Evolutionary conservation across 176 grass and related monocot species (phyloP), one percentile per base, ranked within the genome.

Genomic region (Areca catechu): DNA sequence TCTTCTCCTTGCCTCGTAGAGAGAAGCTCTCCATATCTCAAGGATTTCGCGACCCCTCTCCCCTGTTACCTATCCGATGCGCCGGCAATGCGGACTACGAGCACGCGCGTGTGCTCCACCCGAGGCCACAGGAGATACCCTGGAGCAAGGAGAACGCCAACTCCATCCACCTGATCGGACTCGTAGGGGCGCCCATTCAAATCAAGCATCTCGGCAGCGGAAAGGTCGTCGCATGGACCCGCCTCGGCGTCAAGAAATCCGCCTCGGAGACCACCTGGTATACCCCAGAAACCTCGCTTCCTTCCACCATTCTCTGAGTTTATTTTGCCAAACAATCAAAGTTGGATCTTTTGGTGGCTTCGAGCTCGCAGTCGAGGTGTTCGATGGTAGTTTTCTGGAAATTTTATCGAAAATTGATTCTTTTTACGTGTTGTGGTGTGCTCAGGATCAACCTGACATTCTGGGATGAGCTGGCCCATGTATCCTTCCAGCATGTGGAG

Each of bases 141-240:
- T 92, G 93, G 93, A 88, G 77, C 78, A 85, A 50, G 84, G 93
- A 88, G 0, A 59, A 89, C 15, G 68, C 75, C 51, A 98, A 98
- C 73, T 85, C 81, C 47, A 81, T 85, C 19, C 75, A 69, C 20
- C 66, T 98, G 2, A 98, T 98, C 4, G 93, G 93, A 15, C 83
- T 72, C 19, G 84, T 89, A 17, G 87, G 84, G 15, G 69, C 84
- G 4, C 72, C 86, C 6, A 58, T 92, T 0, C 78, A 98, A 70
- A 80, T 98, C 69, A 80, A 86, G 66, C 84, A 77, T 54, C 84
- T 92, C 1, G 57, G 58, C 4, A 98, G 78, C 18, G 87, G 87
- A 16, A 83, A 75, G 24, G 30, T 58, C 24, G 63, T 98, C 50
- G 93, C 93, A 15, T 81, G 84, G 73, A 83, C 87, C 1, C 78